Conservation (phyloP, 768 basidiomycete species). For the Dacryopinax primogenitus region DNA sequence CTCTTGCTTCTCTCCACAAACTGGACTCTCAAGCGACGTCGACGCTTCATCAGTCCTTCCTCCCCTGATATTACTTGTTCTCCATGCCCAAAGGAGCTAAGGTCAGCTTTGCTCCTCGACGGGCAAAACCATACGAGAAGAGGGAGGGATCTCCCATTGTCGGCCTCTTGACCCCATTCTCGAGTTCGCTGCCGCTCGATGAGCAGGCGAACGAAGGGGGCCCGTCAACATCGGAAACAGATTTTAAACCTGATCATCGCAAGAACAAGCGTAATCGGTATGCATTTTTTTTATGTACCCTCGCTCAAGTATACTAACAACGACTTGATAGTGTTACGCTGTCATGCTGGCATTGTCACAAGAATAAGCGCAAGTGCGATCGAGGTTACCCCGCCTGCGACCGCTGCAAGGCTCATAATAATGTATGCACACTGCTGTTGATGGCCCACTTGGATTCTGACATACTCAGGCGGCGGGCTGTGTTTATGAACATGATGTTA, state of each 20-base stretch:
- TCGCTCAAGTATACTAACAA: background rate
- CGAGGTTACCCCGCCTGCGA: background rate
- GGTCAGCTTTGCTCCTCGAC: too few relatives aligned
- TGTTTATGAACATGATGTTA: background rate
- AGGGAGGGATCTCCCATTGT: background rate
- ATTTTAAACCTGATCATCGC: constrained; percentile 1
- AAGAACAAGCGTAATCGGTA: constrained; percentile 6
- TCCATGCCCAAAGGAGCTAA: too few relatives aligned
- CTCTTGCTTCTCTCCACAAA: too few relatives aligned
- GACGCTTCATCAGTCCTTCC: too few relatives aligned
- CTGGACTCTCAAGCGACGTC: too few relatives aligned
- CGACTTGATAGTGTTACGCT: background rate
- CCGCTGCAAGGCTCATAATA: background rate
- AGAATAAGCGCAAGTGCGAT: constrained; percentile 3
- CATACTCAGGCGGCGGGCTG: background rate
- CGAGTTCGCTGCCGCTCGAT: background rate
- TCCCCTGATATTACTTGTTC: too few relatives aligned
- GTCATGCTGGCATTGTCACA: background rate
- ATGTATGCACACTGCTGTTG: background rate
- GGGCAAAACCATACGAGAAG: too few relatives aligned
- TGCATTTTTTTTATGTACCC: background rate
- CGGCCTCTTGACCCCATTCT: background rate
- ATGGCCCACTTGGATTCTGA: background rate
- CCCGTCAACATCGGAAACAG: background rate
- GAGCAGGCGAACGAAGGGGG: background rate